Evolutionary conservation across 2,329 filamentous ascomycete species (phyloP).

Genomic region (Chalaropsis ovoidea): DNA sequence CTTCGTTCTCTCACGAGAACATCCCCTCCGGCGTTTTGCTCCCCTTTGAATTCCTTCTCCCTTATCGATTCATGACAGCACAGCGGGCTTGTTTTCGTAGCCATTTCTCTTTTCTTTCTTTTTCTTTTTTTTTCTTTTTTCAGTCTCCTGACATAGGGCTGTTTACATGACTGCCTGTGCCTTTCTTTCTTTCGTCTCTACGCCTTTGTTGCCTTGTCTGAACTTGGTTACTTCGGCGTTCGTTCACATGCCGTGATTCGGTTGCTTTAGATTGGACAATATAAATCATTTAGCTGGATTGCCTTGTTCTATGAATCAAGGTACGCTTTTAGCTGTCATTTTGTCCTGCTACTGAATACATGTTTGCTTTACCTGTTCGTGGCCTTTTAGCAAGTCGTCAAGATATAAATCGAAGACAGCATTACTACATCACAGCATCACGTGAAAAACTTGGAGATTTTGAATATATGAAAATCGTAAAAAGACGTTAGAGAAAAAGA

Average conservation of each 20-base stretch:
- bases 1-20: constrained; percentile 13
- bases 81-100: neutral
- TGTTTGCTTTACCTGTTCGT: too few species aligned
- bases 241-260: neutral
- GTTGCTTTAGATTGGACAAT: neutral
- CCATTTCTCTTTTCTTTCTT: neutral
- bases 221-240: neutral
- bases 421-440: neutral
- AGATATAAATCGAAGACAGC: too few species aligned
- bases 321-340: too few species aligned
- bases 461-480: constrained; percentile 1
- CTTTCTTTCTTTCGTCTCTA: neutral
- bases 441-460: neutral
- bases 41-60: constrained; percentile 7
- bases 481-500: neutral
- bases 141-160: neutral
- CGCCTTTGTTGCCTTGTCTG: neutral
- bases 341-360: too few species aligned
- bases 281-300: neutral
- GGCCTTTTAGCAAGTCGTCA: too few species aligned
- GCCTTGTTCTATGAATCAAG: neutral
- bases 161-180: neutral
- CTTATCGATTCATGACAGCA: constrained; percentile 13
- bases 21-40: neutral
- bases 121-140: neutral